These are phyloP conservation scores for Paecilomyces dactylethromorphus DNA, from an alignment of 2,329 filamentous ascomycete genomes.

Conservation along the genomic window DNA sequence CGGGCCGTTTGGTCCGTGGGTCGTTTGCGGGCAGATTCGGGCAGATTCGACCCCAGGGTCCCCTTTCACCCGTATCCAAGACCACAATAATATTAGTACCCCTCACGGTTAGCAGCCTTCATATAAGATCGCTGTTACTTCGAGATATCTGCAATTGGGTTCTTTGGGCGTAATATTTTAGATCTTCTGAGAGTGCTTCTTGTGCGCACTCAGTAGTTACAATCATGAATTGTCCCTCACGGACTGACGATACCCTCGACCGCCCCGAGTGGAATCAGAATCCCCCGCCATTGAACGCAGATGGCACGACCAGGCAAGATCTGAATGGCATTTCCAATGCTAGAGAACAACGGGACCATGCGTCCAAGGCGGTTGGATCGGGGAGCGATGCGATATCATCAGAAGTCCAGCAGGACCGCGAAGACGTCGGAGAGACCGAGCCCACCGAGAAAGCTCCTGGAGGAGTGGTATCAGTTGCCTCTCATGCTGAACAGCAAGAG, in stretches of 20 bases:
- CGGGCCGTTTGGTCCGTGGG: no score
- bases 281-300: conserved; percentile 51
- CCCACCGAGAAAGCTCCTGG: conserved; percentile 12
- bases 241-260: conserved; percentile 49
- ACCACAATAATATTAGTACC: neutral
- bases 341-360: conserved; percentile 41
- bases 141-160: neutral
- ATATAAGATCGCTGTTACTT: neutral
- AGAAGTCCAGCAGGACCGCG: conserved; percentile 13
- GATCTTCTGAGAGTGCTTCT: neutral
- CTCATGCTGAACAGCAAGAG: conserved; percentile 21
- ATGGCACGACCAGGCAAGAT: conserved; percentile 56
- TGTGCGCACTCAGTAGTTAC: neutral
- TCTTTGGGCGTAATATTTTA: no score
- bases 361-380: conserved; percentile 15
- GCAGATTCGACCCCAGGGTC: neutral
- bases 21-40: no score
- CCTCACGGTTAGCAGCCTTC: neutral
- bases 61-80: neutral
- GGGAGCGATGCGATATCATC: conserved; percentile 15
- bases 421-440: conserved; percentile 5
- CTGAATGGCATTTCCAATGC: conserved; percentile 56
- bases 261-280: conserved; percentile 57
- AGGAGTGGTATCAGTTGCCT: conserved; percentile 22
- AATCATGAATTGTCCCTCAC: conserved; percentile 59